These are phyloP conservation scores for Teratosphaeria pseudoeucalypti DNA, from an alignment of 2,329 filamentous ascomycete species.

Conservation along the genomic window DNA sequence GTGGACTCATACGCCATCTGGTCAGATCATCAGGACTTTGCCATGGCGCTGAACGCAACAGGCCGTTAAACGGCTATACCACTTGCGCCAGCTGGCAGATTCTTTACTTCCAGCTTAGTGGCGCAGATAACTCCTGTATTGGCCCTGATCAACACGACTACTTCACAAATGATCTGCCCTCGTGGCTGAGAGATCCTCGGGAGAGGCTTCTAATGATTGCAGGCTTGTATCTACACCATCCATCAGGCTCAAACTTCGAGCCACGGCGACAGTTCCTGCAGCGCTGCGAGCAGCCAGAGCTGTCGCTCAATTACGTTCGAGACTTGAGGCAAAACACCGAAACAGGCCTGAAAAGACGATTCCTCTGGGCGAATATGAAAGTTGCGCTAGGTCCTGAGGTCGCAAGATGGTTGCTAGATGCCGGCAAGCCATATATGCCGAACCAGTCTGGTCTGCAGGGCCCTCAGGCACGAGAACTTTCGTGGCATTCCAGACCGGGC, in stretches of 20 bases:
- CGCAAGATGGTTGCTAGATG: not conserved
- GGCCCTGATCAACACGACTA: not conserved
- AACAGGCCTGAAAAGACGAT: not conserved
- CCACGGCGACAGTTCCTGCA: not conserved
- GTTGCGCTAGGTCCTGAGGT: not conserved
- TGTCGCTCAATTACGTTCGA: not conserved
- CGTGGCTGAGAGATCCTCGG: not conserved
- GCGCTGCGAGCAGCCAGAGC: not conserved
- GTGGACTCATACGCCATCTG: not conserved
- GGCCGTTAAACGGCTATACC: not conserved
- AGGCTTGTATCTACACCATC: not conserved
- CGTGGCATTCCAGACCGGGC: not conserved
- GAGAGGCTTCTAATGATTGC: not conserved
- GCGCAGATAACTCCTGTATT: not conserved
- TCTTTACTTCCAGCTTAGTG: not conserved
- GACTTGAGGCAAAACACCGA: not conserved
- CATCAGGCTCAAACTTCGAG: not conserved
- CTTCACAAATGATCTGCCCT: not conserved
- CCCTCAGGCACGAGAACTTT: not conserved
- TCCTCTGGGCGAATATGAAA: not conserved
- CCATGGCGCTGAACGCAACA: not conserved
- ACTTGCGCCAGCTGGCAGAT: not conserved
- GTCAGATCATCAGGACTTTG: not conserved
- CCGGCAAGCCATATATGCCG: not conserved
- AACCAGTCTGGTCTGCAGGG: not conserved